These are phyloP conservation scores for Dujonia santamariae DNA, from an alignment of 1,139 yeast species.

Conservation along the genomic window DNA sequence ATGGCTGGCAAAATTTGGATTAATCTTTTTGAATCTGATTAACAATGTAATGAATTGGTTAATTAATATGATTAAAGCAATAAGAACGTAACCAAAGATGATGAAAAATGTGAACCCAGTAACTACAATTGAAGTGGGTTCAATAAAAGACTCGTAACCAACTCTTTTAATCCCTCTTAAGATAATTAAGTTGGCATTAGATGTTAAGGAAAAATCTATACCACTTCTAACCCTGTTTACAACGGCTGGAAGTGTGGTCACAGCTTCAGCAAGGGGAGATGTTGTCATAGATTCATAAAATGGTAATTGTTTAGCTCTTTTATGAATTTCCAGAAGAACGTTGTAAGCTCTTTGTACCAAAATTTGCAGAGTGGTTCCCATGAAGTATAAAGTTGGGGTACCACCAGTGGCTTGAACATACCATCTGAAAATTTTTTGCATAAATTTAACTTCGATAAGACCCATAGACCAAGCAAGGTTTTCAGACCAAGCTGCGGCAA, in stretches of 20 bases:
- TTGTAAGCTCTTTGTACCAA: slow-evolving; percentile 62
- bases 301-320: slow-evolving; percentile 14
- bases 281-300: neutral
- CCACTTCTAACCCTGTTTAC: slow-evolving; percentile 17
- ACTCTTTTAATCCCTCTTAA: slow-evolving; percentile 75
- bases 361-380: slow-evolving; percentile 55
- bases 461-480: slow-evolving; percentile 89
- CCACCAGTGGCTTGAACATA: slow-evolving; percentile 81
- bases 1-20: slow-evolving; percentile 43
- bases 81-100: slow-evolving; percentile 55
- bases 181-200: slow-evolving; percentile 50
- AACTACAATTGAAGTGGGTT: slow-evolving; percentile 67
- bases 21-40: slow-evolving; percentile 40
- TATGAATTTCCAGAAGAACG: slow-evolving; percentile 23
- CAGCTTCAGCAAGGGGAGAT: neutral
- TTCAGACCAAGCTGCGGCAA: slow-evolving; percentile 78
- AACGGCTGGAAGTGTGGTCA: neutral
- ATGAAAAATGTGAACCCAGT: slow-evolving; percentile 78
- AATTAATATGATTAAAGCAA: slow-evolving; percentile 46
- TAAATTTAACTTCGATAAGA: slow-evolving; percentile 59
- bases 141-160: slow-evolving; percentile 65
- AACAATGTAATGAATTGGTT: slow-evolving; percentile 51
- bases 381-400: slow-evolving; percentile 57
- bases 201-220: slow-evolving; percentile 29
- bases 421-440: slow-evolving; percentile 81